phyloP scores from a whole-genome alignment of 116 monocot species.

The Trichopus zeylanicus region DNA sequence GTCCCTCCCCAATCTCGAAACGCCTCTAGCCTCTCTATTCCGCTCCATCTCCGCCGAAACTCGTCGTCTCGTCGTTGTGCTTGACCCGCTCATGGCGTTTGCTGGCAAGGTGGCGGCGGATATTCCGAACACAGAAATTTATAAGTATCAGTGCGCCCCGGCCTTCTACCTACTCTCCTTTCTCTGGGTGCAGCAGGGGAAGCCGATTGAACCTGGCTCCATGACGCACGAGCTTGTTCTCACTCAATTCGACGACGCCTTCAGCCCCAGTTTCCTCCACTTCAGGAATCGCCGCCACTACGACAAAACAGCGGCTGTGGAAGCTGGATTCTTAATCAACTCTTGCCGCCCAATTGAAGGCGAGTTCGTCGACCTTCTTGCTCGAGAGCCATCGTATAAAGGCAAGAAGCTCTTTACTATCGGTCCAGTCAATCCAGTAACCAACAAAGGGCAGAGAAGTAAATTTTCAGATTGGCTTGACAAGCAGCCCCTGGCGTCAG shows the following conservation, averaged over 20 bases:
- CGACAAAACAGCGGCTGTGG: not conserved
- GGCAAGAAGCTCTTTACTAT: not conserved
- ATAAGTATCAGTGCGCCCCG: not conserved
- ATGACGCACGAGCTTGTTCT: not conserved
- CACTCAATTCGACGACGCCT: not conserved
- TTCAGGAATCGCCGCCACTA: not conserved
- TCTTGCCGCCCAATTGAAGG: not conserved
- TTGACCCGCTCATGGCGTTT: not conserved
- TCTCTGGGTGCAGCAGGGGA: too few relatives aligned
- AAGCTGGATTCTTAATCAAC: not conserved
- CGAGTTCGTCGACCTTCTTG: not conserved
- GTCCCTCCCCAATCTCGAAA: not conserved
- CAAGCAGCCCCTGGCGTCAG: constrained; percentile 21
- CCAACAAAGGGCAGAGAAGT: not conserved
- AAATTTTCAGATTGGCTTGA: constrained; percentile 35
- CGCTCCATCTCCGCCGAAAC: not conserved
- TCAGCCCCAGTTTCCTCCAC: too few relatives aligned
- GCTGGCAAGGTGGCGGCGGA: not conserved
- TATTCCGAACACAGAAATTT: not conserved
- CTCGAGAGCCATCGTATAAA: too few relatives aligned
- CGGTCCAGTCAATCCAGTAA: not conserved
- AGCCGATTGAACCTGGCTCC: too few relatives aligned
- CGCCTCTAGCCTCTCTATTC: not conserved
- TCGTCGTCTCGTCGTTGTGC: not conserved
- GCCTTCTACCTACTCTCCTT: not conserved